Base-by-base conservation (phyloP, 169 alveolate species). In the Pseudocohnilembus persalinus region DNA sequence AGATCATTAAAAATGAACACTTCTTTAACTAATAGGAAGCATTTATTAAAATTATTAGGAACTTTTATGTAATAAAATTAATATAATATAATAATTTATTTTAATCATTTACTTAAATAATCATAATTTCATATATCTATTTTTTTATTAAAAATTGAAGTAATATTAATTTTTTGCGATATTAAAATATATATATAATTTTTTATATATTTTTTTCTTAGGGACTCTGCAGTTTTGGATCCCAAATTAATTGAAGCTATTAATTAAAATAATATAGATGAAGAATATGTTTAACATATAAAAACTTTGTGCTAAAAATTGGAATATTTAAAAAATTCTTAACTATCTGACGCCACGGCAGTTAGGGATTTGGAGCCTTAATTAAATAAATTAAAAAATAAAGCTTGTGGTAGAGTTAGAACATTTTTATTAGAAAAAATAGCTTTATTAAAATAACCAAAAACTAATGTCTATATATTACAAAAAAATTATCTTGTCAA, bases 371-470 rank as follows among this genome's bases (percentile, higher is more conserved):
- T 86, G 63, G 84, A 79, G 64, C 90, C 90, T 68, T 86, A 86
- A 86, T 76, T 86, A 33, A 86, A 80, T 29, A 86, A 86, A 34
- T 73, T 86, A n/a, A 86, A 86, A 49, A 86, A 86, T 81, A 81
- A 77, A 28, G 90, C 90, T 0, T 86, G 90, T 68, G 78, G 78
- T 28, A 86, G 90, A 86, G 87, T 86, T n/a, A 86, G 90, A 86
- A 74, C 80, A 24, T 86, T 86, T 74, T 73, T 86, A 73, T 68
- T 86, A 29, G 90, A 86, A 0, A 86, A 81, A 81, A 63, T 86
- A 6, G 28, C 31, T 32, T 63, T 64, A 49, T 73, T 86, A 27
- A 86, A 81, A 72, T 74, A 86, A 64, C 90, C 90, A 24, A 80
- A 34, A 16, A 81, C 83, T 25, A 76, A 86, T 68, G 77, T 86